Base-by-base conservation (phyloP, 495 filamentous ascomycete genomes). In the Jackrogersella minutella region DNA sequence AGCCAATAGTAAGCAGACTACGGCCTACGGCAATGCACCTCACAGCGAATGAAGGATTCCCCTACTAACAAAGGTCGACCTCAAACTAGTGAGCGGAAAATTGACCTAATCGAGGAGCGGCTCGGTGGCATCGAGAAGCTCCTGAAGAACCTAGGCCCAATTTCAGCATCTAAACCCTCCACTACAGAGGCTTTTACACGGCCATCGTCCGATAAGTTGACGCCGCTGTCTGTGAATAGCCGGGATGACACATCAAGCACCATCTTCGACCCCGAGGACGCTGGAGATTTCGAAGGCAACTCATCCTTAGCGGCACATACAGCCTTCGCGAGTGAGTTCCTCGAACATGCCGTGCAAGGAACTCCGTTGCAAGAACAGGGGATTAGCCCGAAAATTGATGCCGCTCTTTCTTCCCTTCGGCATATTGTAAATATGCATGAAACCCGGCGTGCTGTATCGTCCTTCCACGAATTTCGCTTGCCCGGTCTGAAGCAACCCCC, bases 31-130 rank as follows among this genome's bases (percentile, higher is more conserved):
- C 50, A n/a, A 13, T 8, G 22, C 1, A 16, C n/a, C 33, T 33
- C 28, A 49, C 4, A 41, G 9, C 30, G 14, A n/a, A 21, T 19
- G 1, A 14, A 37, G 6, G 16, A 31, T 1, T 10, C 2, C 1
- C 44, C 21, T 36, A 49, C 52, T 65, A 52, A 71, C 34, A 52
- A 22, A 19, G n/a, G 0, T 7, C 10, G 5, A 6, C 31, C 26
- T 39, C 19, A 28, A 19, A n/a, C 11, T 52, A 90, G 88, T 73
- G 88, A 91, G 74, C 81, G 79, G 62, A 91, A 91, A 74, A 88
- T 91, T 44, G 88, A 90, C 66, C 73, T 82, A 26, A 88, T 91
- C 50, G 87, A 88, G 65, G 77, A 84, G 40, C 86, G 87, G 3
- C 81, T 91, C 5, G 82, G 78, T 2, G 78, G 79, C 36, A 90